A percentile compares a stretch with the other conserved stretches of the same genome.
phyloP scores from a whole-genome alignment of 2,329 filamentous ascomycete genomes.

The Talaromyces sp. region DNA sequence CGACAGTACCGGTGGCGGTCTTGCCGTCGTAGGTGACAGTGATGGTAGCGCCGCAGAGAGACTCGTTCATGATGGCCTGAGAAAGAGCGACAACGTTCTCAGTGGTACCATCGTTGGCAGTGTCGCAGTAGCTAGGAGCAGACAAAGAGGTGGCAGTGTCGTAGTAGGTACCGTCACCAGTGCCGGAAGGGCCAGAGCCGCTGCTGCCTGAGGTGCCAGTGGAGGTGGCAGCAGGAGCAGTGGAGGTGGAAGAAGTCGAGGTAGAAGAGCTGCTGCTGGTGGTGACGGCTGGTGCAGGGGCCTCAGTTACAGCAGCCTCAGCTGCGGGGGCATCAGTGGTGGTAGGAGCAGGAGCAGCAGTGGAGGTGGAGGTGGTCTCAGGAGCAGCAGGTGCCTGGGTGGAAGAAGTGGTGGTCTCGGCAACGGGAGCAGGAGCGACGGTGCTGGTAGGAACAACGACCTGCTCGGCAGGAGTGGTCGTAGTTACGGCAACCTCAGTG shows the following conservation, averaged over 20 bases:
- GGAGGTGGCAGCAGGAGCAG: slow-evolving; percentile 23
- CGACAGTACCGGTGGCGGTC: slow-evolving; percentile 57
- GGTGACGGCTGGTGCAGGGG: neutral
- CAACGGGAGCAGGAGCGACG: slow-evolving; percentile 16
- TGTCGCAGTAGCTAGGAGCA: slow-evolving; percentile 55
- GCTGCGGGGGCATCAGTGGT: slow-evolving; percentile 5
- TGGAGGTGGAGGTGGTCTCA: slow-evolving; percentile 11
- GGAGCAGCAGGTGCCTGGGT: slow-evolving; percentile 19
- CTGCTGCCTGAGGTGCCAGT: neutral
- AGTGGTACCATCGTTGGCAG: slow-evolving; percentile 54
- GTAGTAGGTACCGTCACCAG: slow-evolving; percentile 74
- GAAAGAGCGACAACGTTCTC: slow-evolving; percentile 69
- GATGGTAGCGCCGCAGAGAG: slow-evolving; percentile 67
- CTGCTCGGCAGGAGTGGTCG: slow-evolving; percentile 5
- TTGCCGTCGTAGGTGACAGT: slow-evolving; percentile 61
- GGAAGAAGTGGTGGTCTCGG: slow-evolving; percentile 5
- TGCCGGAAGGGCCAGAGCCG: slow-evolving; percentile 28
- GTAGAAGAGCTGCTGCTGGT: neutral
- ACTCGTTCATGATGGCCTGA: slow-evolving; percentile 63
- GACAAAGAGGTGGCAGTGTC: slow-evolving; percentile 60
- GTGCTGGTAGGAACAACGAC: neutral
- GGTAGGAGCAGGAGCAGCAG: slow-evolving; percentile 23
- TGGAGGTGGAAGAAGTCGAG: neutral
- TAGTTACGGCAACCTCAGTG: slow-evolving; percentile 14
- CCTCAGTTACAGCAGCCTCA: too few relatives aligned